Percentiles rank a stretch among this genome's conserved stretches.
These are phyloP conservation scores for Obelidium mucronatum DNA, from an alignment of 192 early-diverging fungal species.

Conservation along the genomic window DNA sequence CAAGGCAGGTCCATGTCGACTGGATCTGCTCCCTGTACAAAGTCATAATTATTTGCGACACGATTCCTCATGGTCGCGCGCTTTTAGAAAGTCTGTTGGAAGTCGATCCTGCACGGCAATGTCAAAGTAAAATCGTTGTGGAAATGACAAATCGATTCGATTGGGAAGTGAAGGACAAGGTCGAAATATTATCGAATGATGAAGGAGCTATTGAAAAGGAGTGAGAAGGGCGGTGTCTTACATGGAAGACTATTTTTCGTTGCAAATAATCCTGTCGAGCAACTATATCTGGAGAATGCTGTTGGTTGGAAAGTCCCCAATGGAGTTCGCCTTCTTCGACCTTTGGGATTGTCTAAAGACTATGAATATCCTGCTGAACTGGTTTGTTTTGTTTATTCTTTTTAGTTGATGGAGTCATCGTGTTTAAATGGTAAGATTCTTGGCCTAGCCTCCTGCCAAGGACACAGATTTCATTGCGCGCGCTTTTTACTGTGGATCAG, in stretches of 20 bases:
- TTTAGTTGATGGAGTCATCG: not conserved
- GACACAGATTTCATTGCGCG: no score
- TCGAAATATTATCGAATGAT: not conserved
- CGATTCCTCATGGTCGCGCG: conserved; percentile 3
- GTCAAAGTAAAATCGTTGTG: not conserved
- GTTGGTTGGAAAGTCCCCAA: not conserved
- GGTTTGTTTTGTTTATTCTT: no score
- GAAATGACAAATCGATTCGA: conserved; percentile 23
- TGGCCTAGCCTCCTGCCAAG: no score
- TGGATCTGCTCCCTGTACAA: no score
- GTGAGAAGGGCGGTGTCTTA: no score
- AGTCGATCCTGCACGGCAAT: not conserved
- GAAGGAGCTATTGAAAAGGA: not conserved
- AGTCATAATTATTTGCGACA: conserved; percentile 12
- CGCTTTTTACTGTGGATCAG: no score
- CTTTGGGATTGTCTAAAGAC: conserved; percentile 7
- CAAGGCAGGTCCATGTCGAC: not conserved
- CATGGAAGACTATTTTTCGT: conserved; percentile 20
- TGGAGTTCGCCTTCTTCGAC: not conserved
- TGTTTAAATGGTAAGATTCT: no score
- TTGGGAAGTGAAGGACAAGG: conserved; percentile 2
- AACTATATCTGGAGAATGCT: conserved; percentile 12
- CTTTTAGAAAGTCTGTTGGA: not conserved
- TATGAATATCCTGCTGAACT: not conserved
- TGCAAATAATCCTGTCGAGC: conserved; percentile 23